Evolutionary conservation across 768 basidiomycete genomes (phyloP), one percentile per base, ranked within the genome.

Genomic region (Termitomyces bulborhizus): DNA sequence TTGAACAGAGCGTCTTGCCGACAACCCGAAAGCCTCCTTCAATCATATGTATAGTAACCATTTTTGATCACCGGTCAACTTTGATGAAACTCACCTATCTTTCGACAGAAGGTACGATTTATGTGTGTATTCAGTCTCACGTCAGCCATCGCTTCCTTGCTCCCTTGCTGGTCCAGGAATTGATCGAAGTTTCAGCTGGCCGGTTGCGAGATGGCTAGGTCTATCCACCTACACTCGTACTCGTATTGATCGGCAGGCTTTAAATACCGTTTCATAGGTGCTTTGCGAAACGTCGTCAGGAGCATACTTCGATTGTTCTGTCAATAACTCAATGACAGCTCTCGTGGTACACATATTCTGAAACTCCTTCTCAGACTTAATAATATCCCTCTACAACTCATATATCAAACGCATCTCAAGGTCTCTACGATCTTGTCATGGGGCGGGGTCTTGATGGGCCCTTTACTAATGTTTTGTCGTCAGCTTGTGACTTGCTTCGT

Each of bases 81-180:
- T 9, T 26, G 8, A 34, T 47, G 32, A 47, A 34, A 34, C 15
- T 40, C 6, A 18, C 2, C 26, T n/a, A 21, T 49, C 16, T 39
- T n/a, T 24, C 18, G 27, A n/a, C 44, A n/a, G 27, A 45, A n/a
- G 27, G 3, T 6, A 26, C 24, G 8, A 37, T 37, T 21, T 9
- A 24, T 24, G 9, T 13, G 11, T 29, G 32, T 34, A 7, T 32
- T 31, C 31, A 12, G 4, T 21, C 12, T 6, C 8, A 24, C 18
- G 8, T 13, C 16, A 8, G 34, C 21, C 34, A 37, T 48, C 13
- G 18, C 13, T 3, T 29, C 34, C 12, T 36, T 26, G 16, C 34
- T 26, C 47, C 47, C 16, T 27, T 43, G 60, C 58, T 34, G 52
- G 58, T n/a, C 51, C 60, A 21, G 62, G 29, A 24, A 48, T 13